Conservation (phyloP, 73 alveolate species). For the Paramecium tetraurelia region DNA sequence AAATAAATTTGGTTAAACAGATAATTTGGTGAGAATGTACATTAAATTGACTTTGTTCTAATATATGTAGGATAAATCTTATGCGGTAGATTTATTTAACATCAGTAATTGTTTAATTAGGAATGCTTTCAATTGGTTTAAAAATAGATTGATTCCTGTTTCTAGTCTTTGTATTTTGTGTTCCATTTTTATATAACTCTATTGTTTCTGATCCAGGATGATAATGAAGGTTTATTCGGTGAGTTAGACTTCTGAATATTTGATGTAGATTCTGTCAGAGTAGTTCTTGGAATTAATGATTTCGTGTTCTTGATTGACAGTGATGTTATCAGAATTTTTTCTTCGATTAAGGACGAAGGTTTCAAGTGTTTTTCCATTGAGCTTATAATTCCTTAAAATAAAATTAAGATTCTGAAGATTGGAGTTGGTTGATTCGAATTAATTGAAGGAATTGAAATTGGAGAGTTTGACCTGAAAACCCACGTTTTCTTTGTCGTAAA, state of each 20-base stretch:
- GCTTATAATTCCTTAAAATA: neutral
- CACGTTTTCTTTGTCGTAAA: neutral
- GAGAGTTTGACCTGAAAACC: neutral
- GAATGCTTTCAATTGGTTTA: neutral
- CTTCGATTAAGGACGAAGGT: neutral
- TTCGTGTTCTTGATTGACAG: neutral
- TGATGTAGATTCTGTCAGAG: neutral
- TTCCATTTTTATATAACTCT: neutral
- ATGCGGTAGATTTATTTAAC: neutral
- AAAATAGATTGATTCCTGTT: neutral
- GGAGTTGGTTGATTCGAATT: neutral
- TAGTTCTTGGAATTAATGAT: neutral
- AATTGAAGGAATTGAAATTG: neutral
- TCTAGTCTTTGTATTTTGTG: neutral
- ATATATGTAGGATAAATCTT: neutral
- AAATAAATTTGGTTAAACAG: neutral
- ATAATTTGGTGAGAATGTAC: neutral
- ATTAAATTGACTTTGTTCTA: neutral
- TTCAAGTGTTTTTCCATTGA: neutral
- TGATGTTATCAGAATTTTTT: neutral
- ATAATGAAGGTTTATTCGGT: neutral
- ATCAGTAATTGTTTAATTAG: neutral
- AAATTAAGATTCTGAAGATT: neutral
- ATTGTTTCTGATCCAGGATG: neutral
- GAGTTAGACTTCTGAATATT: neutral